Conservation (phyloP, 176 grass and related monocot species). For the Urochloa ruziziensis region DNA sequence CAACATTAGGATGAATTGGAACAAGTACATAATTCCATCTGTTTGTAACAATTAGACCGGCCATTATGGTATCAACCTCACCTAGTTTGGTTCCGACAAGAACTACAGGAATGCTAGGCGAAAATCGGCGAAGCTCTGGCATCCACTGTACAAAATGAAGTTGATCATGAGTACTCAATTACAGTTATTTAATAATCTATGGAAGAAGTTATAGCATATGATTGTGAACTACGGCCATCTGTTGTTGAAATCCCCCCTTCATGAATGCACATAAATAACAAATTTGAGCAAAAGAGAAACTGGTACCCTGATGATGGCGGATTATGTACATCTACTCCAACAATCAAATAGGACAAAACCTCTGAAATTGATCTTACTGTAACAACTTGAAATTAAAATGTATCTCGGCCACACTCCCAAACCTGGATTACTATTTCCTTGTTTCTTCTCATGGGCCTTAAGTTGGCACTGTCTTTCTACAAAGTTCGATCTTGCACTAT, state of each 20-base stretch:
- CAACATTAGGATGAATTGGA: not conserved
- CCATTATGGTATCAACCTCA: not conserved
- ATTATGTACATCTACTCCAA: not conserved
- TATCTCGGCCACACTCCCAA: not conserved
- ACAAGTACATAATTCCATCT: not conserved
- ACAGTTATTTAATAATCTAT: not conserved
- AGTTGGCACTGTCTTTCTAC: not conserved
- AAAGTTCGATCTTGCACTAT: not conserved
- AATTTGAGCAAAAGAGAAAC: not conserved
- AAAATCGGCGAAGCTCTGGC: conserved; percentile 72
- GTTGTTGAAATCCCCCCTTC: not conserved
- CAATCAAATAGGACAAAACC: not conserved
- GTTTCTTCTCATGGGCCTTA: no score
- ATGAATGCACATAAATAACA: not conserved
- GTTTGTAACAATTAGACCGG: not conserved
- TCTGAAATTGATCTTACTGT: not conserved
- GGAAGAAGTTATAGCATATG: not conserved
- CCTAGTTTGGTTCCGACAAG: conserved; percentile 93
- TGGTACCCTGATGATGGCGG: not conserved
- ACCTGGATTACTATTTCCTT: not conserved
- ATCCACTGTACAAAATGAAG: conserved; percentile 61
- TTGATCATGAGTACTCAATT: not conserved
- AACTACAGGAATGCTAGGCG: conserved; percentile 64
- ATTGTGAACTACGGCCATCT: not conserved
- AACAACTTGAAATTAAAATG: not conserved